Evolutionary conservation across 768 basidiomycete species (phyloP).

Genomic region (Boletus tylopilopsis): DNA sequence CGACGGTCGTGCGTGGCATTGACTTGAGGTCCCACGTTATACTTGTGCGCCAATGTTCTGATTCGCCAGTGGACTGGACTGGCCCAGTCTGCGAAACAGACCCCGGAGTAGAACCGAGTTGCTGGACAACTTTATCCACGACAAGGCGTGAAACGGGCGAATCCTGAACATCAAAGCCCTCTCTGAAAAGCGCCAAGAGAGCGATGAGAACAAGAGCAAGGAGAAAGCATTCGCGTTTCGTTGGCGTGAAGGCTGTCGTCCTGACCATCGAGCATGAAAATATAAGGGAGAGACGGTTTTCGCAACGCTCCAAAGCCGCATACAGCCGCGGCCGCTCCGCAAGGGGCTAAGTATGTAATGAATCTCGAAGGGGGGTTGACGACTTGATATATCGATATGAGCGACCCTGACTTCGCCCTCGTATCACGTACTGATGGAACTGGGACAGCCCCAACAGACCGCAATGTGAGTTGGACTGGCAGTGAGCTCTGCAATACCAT

Average conservation of each 20-base stretch:
- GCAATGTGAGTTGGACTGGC: no score
- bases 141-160: conserved; percentile 5
- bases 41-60: conserved; percentile 29
- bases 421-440: no score
- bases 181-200: conserved; percentile 43
- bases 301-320: no score
- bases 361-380: no score
- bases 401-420: no score
- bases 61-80: conserved; percentile 9
- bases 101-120: not conserved
- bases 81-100: conserved; percentile 3
- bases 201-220: conserved; percentile 46
- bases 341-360: no score
- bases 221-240: conserved; percentile 52
- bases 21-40: conserved; percentile 36
- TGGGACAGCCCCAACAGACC: no score
- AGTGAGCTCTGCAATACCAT: no score
- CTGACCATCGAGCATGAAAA: no score
- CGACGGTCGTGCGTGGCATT: conserved; percentile 59
- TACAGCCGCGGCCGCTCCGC: no score
- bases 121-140: conserved; percentile 4
- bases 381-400: no score
- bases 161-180: conserved; percentile 6
- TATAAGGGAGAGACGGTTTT: no score
- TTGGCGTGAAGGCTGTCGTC: conserved; percentile 38